Conservation (phyloP, 768 basidiomycete genomes). For the Leucocoprinus sp. region DNA sequence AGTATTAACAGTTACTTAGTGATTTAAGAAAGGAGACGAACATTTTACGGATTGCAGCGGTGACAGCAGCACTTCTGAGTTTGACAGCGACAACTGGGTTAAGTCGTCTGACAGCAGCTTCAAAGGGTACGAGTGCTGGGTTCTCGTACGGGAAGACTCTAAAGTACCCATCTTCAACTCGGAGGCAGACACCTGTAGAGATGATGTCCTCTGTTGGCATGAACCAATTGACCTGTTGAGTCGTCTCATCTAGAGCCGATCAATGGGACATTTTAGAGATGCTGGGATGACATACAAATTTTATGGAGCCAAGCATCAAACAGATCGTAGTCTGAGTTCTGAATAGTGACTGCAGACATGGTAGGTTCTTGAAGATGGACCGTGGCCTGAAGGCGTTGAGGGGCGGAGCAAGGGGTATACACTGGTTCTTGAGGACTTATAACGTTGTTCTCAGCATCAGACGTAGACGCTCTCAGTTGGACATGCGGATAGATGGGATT, state of each 20-base stretch:
- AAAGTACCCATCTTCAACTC: slow-evolving; percentile 52
- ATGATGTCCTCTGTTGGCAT: slow-evolving; percentile 66
- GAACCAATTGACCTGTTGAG: slow-evolving; percentile 71
- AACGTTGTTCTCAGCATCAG: slow-evolving; percentile 10
- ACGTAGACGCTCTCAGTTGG: slow-evolving; percentile 1
- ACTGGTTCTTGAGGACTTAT: slow-evolving; percentile 3
- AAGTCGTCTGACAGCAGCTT: slow-evolving; percentile 63
- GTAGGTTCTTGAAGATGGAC: slow-evolving; percentile 10
- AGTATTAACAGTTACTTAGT: slow-evolving; percentile 3
- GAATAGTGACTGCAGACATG: slow-evolving; percentile 33
- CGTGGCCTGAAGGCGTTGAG: slow-evolving; percentile 10
- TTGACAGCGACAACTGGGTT: slow-evolving; percentile 85
- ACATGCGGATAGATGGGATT: neutral
- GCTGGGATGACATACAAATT: slow-evolving; percentile 38
- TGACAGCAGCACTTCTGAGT: slow-evolving; percentile 64
- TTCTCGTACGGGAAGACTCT: slow-evolving; percentile 88
- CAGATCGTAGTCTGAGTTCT: slow-evolving; percentile 65
- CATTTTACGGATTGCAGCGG: slow-evolving; percentile 65
- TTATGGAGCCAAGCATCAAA: slow-evolving; percentile 76
- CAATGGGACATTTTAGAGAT: neutral
- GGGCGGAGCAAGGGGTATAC: neutral
- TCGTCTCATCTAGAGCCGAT: slow-evolving; percentile 39
- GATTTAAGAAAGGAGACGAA: slow-evolving; percentile 26
- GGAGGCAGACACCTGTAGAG: slow-evolving; percentile 66
- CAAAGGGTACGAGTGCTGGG: slow-evolving; percentile 63